These are phyloP conservation scores for Cyclospora cayetanensis DNA, from an alignment of 169 alveolate genomes.

Conservation along the genomic window DNA sequence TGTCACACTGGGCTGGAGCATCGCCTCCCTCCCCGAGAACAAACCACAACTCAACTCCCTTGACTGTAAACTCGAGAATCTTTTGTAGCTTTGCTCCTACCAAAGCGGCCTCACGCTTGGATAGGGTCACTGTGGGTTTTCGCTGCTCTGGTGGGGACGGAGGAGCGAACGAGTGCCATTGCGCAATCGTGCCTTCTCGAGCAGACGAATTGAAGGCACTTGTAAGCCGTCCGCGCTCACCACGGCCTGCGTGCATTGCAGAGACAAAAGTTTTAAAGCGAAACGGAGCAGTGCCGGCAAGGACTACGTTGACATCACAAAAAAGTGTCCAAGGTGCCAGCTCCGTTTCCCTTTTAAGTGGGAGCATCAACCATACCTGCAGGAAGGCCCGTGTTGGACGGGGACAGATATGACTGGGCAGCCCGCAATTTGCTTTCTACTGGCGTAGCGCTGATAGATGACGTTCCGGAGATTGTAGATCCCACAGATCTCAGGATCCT, in stretches of 20 bases:
- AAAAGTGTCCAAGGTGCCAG: no score
- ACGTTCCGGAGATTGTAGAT: neutral
- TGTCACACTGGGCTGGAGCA: neutral
- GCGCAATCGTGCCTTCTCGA: neutral
- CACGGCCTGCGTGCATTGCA: neutral
- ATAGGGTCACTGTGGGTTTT: neutral
- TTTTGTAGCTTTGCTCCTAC: slow-evolving; percentile 32
- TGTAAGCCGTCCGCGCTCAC: slow-evolving; percentile 11
- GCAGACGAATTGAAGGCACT: neutral
- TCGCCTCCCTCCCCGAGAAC: slow-evolving; percentile 5
- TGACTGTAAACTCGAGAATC: slow-evolving; percentile 9
- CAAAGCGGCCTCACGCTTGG: neutral
- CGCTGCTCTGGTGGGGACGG: neutral
- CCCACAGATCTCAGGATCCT: neutral
- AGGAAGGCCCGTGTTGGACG: neutral
- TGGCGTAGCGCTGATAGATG: slow-evolving; percentile 15
- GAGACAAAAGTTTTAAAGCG: no score
- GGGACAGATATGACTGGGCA: neutral
- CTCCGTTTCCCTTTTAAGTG: no score
- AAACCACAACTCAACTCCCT: slow-evolving; percentile 46
- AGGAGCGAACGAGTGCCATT: neutral
- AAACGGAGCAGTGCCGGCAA: no score
- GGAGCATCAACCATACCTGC: neutral
- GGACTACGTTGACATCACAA: no score
- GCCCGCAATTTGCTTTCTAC: neutral